phyloP scores from a whole-genome alignment of 2,329 filamentous ascomycete genomes.

The Arthrobotrys conoides region DNA sequence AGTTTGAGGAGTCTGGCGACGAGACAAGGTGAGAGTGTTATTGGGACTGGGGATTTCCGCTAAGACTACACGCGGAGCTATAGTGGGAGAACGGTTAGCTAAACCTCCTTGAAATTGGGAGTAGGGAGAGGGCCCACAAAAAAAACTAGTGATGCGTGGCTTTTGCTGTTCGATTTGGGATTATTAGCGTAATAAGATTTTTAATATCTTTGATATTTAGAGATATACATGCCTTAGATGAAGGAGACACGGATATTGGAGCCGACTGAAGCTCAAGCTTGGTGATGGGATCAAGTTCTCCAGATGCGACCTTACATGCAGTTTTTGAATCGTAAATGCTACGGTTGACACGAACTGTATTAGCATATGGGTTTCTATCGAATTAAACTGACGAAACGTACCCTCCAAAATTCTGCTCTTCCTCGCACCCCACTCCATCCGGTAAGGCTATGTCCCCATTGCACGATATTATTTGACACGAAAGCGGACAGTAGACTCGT shows the following conservation, averaged over 20 bases:
- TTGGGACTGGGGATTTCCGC: constrained; percentile 18
- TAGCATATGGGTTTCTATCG: background rate
- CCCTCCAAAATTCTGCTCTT: constrained; percentile 82
- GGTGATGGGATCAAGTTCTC: constrained; percentile 90
- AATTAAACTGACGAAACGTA: constrained; percentile 69
- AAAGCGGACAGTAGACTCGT: constrained; percentile 88
- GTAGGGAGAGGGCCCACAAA: background rate
- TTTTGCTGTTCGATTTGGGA: constrained; percentile 16
- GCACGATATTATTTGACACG: constrained; percentile 80
- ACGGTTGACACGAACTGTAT: background rate
- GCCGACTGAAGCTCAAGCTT: constrained; percentile 69
- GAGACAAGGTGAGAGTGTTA: background rate
- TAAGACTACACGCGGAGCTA: constrained; percentile 13
- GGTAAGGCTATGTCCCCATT: constrained; percentile 73
- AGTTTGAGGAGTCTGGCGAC: no score
- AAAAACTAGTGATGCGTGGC: constrained; percentile 50
- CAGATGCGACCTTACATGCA: constrained; percentile 81
- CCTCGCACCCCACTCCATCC: constrained; percentile 72
- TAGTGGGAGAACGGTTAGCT: background rate
- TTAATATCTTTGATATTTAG: background rate
- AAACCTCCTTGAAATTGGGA: background rate
- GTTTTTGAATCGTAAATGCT: constrained; percentile 69
- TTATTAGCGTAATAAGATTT: constrained; percentile 65
- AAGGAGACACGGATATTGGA: constrained; percentile 50
- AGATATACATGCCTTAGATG: constrained; percentile 63